Evolutionary conservation across 306 rosid species (phyloP), one percentile per base, ranked within the genome.

Genomic region (Cucumis melo): DNA sequence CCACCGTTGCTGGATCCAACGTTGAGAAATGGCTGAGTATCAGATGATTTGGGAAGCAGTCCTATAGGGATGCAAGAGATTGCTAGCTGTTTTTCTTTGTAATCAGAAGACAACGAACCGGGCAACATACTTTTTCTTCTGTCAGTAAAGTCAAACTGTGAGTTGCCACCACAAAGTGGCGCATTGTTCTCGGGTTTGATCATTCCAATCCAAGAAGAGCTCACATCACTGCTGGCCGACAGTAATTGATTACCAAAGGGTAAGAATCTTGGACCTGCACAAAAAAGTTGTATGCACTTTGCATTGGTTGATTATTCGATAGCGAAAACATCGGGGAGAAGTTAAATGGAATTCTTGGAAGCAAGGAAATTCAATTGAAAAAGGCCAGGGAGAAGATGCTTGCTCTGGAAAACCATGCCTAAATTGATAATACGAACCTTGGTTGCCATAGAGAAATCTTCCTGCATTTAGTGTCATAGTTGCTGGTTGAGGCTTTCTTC

Each of bases 401-500:
- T 8, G 7, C 65, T 15, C 42, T 56, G 39, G 24, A 68, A n/a
- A 62, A 58, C 39, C 24, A 29, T 15, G 62, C 32, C 42, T 23
- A 39, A 51, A 20, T 10, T 42, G 74, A 80, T 11, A n/a, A 78
- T 42, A 66, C 70, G 48, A 82, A 92, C 96, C 94, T 87, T 85
- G 87, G 81, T 81, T 89, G 70, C 80, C 71, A 34, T 89, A 78
- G 74, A 79, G 80, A 77, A 84, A 85, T 62, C 83, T 80, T 71
- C 86, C 96, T n/a, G 90, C 81, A 77, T 82, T 80, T 82, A 83
- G 72, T 84, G 87, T 75, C 76, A 88, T 84, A 73, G 93, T 78
- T 7, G 88, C 88, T 0, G 91, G 87, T 77, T 88, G 98, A 77
- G 95, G 91, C 72, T 93, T 91, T 87, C 97, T 88, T 79, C 97